phyloP scores from a whole-genome alignment of 352 stramenopile species.

The Pythium rhizo-oryzae region DNA sequence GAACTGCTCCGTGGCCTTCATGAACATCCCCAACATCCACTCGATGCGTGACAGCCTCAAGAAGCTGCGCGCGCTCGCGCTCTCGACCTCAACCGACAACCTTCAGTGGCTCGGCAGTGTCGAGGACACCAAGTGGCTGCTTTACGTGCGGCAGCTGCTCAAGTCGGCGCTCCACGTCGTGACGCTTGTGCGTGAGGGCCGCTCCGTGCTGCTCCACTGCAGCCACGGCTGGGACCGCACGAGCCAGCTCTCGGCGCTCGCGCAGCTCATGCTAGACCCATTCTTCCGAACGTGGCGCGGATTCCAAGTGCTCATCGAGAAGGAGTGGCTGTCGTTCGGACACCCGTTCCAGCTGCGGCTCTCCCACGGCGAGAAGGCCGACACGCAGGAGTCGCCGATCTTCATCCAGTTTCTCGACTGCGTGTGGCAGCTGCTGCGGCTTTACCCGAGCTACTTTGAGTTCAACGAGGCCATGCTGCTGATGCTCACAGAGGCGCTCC shows the following conservation, averaged over 20 bases:
- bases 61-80: conserved; percentile 68
- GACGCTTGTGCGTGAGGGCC: conserved; percentile 88
- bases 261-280: conserved; percentile 75
- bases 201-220: conserved; percentile 83
- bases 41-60: conserved; percentile 95
- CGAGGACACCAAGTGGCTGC: conserved; percentile 97
- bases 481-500: conserved; percentile 94
- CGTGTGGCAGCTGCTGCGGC: conserved; percentile 83
- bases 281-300: conserved; percentile 81
- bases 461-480: conserved; percentile 96
- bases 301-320: conserved; percentile 84
- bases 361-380: conserved; percentile 76
- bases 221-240: conserved; percentile 90
- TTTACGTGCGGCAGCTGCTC: conserved; percentile 94
- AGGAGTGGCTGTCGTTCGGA: conserved; percentile 84
- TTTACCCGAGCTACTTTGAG: conserved; percentile 97
- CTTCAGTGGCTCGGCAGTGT: conserved; percentile 91
- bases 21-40: conserved; percentile 99
- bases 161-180: conserved; percentile 92
- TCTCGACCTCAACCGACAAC: conserved; percentile 90
- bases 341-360: conserved; percentile 83
- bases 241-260: conserved; percentile 85
- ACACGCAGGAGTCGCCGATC: conserved; percentile 82
- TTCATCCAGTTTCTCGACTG: conserved; percentile 89
- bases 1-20: conserved; percentile 95